Conservation (phyloP, 176 grass and related monocot genomes). For the Carex scoparia region DNA sequence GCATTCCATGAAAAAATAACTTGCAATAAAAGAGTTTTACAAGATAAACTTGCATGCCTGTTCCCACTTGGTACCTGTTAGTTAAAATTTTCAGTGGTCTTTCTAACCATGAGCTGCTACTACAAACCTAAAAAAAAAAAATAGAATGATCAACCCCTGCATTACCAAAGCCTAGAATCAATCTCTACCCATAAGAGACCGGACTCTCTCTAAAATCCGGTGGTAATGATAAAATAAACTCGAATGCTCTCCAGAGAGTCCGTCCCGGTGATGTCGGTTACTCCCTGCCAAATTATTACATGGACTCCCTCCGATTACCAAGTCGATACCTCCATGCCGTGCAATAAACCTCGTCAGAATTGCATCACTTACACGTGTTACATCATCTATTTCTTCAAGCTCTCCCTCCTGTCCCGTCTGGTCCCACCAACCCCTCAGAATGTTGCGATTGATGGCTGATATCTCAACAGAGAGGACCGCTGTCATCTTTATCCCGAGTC, state of each 20-base stretch:
- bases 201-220: constrained; percentile 59
- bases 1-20: too few species aligned
- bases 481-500: constrained; percentile 59
- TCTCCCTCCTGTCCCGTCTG: constrained; percentile 56
- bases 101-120: background rate
- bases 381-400: constrained; percentile 58
- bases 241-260: constrained; percentile 74
- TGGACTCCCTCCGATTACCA: constrained; percentile 77
- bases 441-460: constrained; percentile 46
- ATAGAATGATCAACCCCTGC: background rate
- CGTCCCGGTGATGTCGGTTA: constrained; percentile 64
- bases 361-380: constrained; percentile 32
- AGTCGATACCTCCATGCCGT: constrained; percentile 53
- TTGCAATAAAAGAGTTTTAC: too few species aligned
- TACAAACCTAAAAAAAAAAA: constrained; percentile 4
- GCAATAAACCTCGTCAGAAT: constrained; percentile 27
- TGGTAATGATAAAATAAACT: constrained; percentile 65
- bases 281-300: constrained; percentile 89
- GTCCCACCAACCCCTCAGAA: constrained; percentile 84
- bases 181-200: constrained; percentile 28
- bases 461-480: constrained; percentile 70
- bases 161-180: background rate
- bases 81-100: too few species aligned
- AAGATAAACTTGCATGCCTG: too few species aligned
- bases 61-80: too few species aligned